Percentiles rank a stretch among this genome's conserved stretches.
These are phyloP conservation scores for Nigrospora oryzae DNA, from an alignment of 2,329 filamentous ascomycete species.

Conservation along the genomic window DNA sequence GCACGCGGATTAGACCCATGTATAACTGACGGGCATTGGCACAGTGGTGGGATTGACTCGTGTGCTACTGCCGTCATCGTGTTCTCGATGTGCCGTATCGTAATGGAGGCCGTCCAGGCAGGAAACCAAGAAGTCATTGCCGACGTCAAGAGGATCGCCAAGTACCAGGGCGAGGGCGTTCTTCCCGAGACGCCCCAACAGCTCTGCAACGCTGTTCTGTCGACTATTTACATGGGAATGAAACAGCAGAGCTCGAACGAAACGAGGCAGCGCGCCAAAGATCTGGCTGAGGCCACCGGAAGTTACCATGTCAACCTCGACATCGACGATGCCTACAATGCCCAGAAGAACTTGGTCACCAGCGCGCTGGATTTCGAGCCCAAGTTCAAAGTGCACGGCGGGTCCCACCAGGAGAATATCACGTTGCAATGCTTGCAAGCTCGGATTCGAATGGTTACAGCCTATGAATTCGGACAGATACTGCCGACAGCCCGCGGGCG, in stretches of 20 bases:
- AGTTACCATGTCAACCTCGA: constrained; percentile 65
- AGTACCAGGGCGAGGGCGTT: constrained; percentile 13
- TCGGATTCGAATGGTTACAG: constrained; percentile 51
- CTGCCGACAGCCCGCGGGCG: constrained; percentile 50
- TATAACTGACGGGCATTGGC: too few relatives aligned
- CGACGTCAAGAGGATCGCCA: constrained; percentile 27
- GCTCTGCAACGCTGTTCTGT: constrained; percentile 36
- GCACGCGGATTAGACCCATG: background rate
- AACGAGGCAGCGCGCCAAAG: constrained; percentile 57
- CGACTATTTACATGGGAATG: constrained; percentile 62
- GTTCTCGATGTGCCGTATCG: constrained; percentile 44
- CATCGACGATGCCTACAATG: constrained; percentile 59
- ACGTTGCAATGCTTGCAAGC: constrained; percentile 63
- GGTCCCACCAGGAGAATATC: constrained; percentile 50
- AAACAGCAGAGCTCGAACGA: constrained; percentile 56
- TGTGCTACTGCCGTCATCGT: constrained; percentile 43
- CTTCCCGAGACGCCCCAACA: constrained; percentile 50
- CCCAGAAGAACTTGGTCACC: constrained; percentile 51
- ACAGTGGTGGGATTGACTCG: constrained; percentile 43
- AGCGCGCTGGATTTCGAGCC: constrained; percentile 48
- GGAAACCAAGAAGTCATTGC: constrained; percentile 28
- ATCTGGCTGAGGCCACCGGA: constrained; percentile 54
- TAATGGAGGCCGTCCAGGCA: constrained; percentile 39
- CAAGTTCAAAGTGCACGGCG: constrained; percentile 54
- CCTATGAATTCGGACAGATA: constrained; percentile 56